Conservation (phyloP, 2,329 filamentous ascomycete species). For the Keithomyces neogunnii region DNA sequence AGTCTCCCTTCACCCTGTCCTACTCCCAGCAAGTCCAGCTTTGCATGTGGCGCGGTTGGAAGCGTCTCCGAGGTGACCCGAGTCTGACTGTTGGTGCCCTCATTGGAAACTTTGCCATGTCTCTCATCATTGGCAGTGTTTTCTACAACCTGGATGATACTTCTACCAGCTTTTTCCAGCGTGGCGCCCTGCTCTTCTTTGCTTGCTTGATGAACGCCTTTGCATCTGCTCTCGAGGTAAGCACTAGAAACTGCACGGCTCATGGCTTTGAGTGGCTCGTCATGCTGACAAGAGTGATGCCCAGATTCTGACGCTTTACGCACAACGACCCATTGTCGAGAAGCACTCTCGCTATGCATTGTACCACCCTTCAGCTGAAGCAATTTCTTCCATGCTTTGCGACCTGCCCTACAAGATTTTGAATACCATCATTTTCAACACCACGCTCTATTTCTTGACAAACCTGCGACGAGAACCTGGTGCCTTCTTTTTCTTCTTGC, state of each 20-base stretch:
- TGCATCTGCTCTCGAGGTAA: conserved; percentile 63
- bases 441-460: conserved; percentile 80
- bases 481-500: conserved; percentile 77
- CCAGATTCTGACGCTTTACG: conserved; percentile 73
- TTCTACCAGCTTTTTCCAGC: conserved; percentile 68
- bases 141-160: conserved; percentile 65
- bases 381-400: conserved; percentile 76
- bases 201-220: conserved; percentile 83
- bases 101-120: conserved; percentile 66
- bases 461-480: conserved; percentile 66
- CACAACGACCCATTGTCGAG: conserved; percentile 85
- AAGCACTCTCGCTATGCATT: conserved; percentile 82
- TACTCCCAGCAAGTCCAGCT: conserved; percentile 67
- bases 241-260: background rate
- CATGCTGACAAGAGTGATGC: background rate
- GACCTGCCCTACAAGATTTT: conserved; percentile 72
- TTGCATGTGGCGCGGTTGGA: conserved; percentile 74
- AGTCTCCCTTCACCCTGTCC: conserved; percentile 78
- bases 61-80: conserved; percentile 68
- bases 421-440: conserved; percentile 71
- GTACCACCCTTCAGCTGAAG: conserved; percentile 84
- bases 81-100: conserved; percentile 61
- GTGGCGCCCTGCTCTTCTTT: conserved; percentile 79
- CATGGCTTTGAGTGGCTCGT: background rate
- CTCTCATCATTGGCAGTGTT: conserved; percentile 69